Evolutionary conservation across 129 eudicot genomes (phyloP), one percentile per base, ranked within the genome.

Genomic region (Lactuca saligna): DNA sequence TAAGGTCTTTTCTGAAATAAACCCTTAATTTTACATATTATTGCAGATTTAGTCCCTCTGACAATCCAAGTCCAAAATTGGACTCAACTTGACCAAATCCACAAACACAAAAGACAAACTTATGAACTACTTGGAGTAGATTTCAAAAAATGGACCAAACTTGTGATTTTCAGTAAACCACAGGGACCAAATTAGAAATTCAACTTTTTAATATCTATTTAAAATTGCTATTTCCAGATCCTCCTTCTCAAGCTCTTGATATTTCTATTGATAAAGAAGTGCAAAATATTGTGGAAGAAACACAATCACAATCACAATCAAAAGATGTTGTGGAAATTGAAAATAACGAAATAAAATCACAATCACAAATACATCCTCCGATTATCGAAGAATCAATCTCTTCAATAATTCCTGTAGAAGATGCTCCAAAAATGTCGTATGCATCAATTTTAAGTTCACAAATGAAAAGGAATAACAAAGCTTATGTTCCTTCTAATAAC

Each of bases 371-470:
- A 12, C 51, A 46, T 46, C 51, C 29, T 25, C 29, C 67, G 4
- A 20, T 50, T 17, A 70, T 66, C 37, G 46, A 60, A n/a, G 83
- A 78, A 72, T 69, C 91, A 67, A 63, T 41, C 63, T 68, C 81
- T 69, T 78, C 84, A 29, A 53, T 68, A 29, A 53, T 68, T 49
- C 57, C 84, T 34, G 80, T 65, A 31, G 98, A 88, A 56, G 85
- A 86, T 67, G 57, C 86, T 82, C 84, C 84, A 44, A 91, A 91
- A 80, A 78, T 75, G 73, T 91, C 97, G 9, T 91, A 91, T 76
- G 97, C 97, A 12, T 87, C 95, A 2, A 87, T 88, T 75, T 73
- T 85, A 66, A 85, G 86, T 70, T 82, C 84, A 37, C 80, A 82
- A 37, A 80, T 73, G 73, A 85, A 75, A 61, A 78, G 79, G 15